Base-by-base conservation (phyloP, 1,284 basidiomycete genomes). In the Sporisorium exsertum region DNA sequence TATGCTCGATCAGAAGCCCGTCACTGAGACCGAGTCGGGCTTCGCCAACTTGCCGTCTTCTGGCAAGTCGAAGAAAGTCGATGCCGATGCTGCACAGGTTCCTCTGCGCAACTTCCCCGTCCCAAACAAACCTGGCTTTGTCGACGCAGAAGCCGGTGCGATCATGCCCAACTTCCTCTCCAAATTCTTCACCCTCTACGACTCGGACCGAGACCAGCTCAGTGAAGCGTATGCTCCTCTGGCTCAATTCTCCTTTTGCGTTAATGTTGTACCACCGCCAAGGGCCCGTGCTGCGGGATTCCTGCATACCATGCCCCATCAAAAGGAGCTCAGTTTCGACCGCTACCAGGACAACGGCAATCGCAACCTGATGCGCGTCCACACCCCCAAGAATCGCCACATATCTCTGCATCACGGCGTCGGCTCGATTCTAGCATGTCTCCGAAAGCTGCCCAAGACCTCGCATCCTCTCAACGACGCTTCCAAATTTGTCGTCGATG, bases 211-310 rank as follows among this genome's bases (percentile, higher is more conserved):
- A 27, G 86, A 88, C 0, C 87, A 89, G 3, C 89, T 97, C 7
- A 80, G 90, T 40, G 88, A 92, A 51, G 94, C 89, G 8, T 99
- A 98, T 85, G 90, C 93, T 69, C 90, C 92, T 0, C 88, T 90
- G 42, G 93, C 95, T 15, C 94, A 94, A 12, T 95, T 97, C 83
- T 96, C 95, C 0, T 92, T 92, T 85, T 91, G 92, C 15, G 89
- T 90, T 77, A 94, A 95, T 84, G 94, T 94, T 3, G 85, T 88
- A 2, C 92, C 95, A 52, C 93, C 94, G 88, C 12, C 92, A 92
- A 91, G 92, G 56, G 84, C 85, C 47, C 80, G 84, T 68, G 78
- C 76, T 0, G 81, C 78, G n/a, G 85, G 84, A 29, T 85, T 80
- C 50, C 51, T 80, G 40, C 67, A 82, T 42, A 85, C 73, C 29